Conservation (phyloP, 1,284 basidiomycete species). For the Trichosporon faecale region DNA sequence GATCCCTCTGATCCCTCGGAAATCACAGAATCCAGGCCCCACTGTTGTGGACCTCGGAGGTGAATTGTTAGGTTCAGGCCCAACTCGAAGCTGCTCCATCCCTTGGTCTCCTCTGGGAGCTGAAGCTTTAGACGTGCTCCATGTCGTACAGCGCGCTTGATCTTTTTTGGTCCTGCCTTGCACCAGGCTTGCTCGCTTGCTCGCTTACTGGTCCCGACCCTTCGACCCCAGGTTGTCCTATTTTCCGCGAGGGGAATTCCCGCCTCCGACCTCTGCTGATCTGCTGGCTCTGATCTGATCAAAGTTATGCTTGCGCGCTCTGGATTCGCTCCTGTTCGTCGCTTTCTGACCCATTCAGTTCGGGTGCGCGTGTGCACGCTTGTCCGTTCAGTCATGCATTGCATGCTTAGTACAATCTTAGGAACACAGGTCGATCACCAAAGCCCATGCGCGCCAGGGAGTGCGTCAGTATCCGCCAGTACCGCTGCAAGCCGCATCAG, state of each 20-base stretch:
- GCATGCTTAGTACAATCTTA: not conserved
- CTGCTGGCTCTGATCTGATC: no score
- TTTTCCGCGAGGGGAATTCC: not conserved
- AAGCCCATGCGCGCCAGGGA: not conserved
- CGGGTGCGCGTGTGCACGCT: not conserved
- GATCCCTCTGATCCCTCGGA: not conserved
- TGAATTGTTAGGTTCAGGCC: not conserved
- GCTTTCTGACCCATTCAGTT: not conserved
- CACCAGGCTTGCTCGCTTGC: not conserved
- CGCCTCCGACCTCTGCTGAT: no score
- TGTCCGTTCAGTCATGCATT: constrained; percentile 1
- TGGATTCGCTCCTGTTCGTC: not conserved
- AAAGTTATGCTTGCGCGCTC: not conserved
- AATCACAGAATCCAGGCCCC: not conserved
- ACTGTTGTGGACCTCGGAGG: not conserved
- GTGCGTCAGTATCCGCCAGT: not conserved
- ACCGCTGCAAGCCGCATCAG: not conserved
- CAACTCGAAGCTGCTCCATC: not conserved
- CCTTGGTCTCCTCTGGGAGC: no score
- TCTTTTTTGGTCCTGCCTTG: not conserved
- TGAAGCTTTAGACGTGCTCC: not conserved
- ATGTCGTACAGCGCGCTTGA: not conserved
- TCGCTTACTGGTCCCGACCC: not conserved
- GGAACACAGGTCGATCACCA: not conserved
- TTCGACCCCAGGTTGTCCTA: not conserved